Evolutionary conservation across 805 yeast species (phyloP).

Genomic region (Candida taoyuanica): DNA sequence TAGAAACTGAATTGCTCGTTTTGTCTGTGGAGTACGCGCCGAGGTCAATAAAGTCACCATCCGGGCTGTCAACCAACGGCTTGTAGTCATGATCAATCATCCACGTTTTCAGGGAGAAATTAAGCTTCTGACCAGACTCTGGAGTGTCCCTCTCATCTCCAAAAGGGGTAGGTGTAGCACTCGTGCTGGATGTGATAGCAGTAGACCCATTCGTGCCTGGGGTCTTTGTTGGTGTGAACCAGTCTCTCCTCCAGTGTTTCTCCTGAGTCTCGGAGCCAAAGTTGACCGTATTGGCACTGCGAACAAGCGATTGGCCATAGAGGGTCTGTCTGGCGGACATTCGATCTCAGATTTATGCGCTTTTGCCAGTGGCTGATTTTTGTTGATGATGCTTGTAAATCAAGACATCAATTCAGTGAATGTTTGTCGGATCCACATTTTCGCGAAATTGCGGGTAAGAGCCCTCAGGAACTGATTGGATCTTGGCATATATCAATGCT

Average conservation of each 20-base stretch:
- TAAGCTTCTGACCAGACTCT: slow-evolving; percentile 13
- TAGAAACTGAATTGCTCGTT: slow-evolving; percentile 4
- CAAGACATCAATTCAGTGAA: too few species aligned
- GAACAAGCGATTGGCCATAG: slow-evolving; percentile 26
- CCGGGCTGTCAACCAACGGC: slow-evolving; percentile 32
- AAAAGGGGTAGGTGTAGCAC: slow-evolving; percentile 24
- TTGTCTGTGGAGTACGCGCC: slow-evolving; percentile 31
- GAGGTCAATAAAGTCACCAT: slow-evolving; percentile 42
- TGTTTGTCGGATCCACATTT: too few species aligned
- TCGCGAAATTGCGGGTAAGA: too few species aligned
- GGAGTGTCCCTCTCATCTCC: slow-evolving; percentile 22
- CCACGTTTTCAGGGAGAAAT: slow-evolving; percentile 33
- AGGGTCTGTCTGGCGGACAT: slow-evolving; percentile 25
- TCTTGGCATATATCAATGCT: too few species aligned
- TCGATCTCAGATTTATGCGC: too few species aligned
- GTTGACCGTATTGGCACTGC: slow-evolving; percentile 23
- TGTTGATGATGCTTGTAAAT: too few species aligned
- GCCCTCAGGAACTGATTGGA: too few species aligned
- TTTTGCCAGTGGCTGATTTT: too few species aligned
- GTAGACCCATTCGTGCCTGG: background rate
- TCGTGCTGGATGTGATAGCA: slow-evolving; percentile 2
- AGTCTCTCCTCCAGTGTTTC: slow-evolving; percentile 28
- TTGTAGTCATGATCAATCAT: slow-evolving; percentile 19
- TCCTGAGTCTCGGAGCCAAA: slow-evolving; percentile 16
- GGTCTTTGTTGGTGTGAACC: slow-evolving; percentile 23